Base-by-base conservation (phyloP, 106 monocot genomes). In the Agapanthus africanus region DNA sequence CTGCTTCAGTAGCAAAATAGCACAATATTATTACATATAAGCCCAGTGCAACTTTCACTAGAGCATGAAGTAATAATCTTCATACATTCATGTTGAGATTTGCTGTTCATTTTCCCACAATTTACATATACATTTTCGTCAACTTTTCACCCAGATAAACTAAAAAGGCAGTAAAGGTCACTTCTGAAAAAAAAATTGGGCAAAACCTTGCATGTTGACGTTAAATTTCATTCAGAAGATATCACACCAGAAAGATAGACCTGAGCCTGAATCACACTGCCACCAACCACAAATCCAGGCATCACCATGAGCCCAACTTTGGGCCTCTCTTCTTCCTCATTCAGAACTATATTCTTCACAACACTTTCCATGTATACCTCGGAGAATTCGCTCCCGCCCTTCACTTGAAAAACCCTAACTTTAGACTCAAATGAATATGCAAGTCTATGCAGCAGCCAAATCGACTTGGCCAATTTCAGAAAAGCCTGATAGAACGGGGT, bases 401-500 rank as follows among this genome's bases (percentile, higher is more conserved):
- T 78, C 35, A 65, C 91, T 68, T 76, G 71, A 69, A 81, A 91
- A n/a, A 83, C 74, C 26, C 71, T 70, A 7, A 76, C 85, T 47
- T 63, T 80, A 13, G 87, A 87, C 15, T 70, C 67, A 19, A 88
- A 79, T 23, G 76, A 72, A 47, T 51, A 59, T 2, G 80, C 76
- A 54, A 95, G 73, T 40, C 76, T 60, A 37, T 73, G 78, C 79
- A 88, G 64, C 9, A 83, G 76, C 94, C 94, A 91, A 9, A 85
- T 70, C 67, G 79, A 85, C 50, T 85, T 83, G 0, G 85, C 88
- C 83, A 91, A 80, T 52, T 65, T 81, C 28, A 73, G 81, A 79
- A 95, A 95, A 18, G 81, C 91, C 46, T 66, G 72, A 67, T 95
- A 95, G 69, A 95, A 88, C 16, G 85, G 83, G n/a, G 94, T 95